Base-by-base conservation (phyloP, 441 rosid genomes). In the Capsella rubella region DNA sequence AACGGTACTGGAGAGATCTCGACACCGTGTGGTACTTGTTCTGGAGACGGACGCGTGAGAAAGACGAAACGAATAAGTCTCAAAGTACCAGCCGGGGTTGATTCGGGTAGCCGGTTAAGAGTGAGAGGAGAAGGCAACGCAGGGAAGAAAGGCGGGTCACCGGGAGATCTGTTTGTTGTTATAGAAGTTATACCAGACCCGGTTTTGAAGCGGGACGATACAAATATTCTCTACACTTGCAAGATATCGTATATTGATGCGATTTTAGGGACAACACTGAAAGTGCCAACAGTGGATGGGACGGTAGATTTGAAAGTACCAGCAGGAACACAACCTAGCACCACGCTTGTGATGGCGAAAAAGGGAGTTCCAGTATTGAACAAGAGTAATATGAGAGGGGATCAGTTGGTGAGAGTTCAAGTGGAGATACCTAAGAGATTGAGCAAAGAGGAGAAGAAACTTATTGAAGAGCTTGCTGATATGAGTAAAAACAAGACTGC, bases 1-100 rank as follows among this genome's bases (percentile, higher is more conserved):
- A 78, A 90, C 7, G 99, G 97, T 42, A 85, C 88, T 1, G 99
- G 98, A 37, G 94, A 95, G 79, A 78, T 86, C 63, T 89, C 77
- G 6, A 89, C 91, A 5, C 92, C 99, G 0, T 95, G 94, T 84
- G 85, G 81, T 71, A 82, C 95, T 0, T 95, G 99, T 74, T 88
- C 93, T 0, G 99, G 99, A 60, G 80, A 93, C 34, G 97, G 97
- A 47, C 88, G 94, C 6, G 97, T 91, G 15, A 87, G 97, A 78
- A 89, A 80, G 82, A 89, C 96, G 0, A 95, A 93, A 81, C 87
- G 97, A 21, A 95, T 95, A 46, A 91, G 97, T 73, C 84, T 95
- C 66, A 93, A 95, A 84, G 93, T 95, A 67, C 98, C 95, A 0
- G 89, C 99, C 2, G 98, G 98, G n/a, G 99, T 95, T 61, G 99